phyloP scores from a whole-genome alignment of 257 asterid species.

The Orobanche coerulescens region DNA sequence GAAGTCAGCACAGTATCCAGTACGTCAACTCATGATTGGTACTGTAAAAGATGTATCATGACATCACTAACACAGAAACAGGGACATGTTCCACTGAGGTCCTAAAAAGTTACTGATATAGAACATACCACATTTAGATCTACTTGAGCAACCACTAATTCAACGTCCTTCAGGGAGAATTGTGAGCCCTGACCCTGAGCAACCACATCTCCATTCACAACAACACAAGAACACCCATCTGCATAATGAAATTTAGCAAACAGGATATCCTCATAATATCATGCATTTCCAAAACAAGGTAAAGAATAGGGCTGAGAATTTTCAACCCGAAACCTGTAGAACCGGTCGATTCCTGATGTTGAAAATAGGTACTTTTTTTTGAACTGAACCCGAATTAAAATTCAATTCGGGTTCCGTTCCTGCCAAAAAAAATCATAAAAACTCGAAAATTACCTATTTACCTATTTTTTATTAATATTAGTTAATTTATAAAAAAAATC shows the following conservation, averaged over 20 bases:
- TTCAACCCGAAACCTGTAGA: too few relatives aligned
- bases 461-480: too few relatives aligned
- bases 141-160: slow-evolving; percentile 83
- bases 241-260: slow-evolving; percentile 23
- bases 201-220: slow-evolving; percentile 88
- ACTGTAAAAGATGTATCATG: not conserved
- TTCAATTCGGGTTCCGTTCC: too few relatives aligned
- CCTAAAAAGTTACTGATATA: slow-evolving; percentile 15
- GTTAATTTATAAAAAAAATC: too few relatives aligned
- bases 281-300: not conserved
- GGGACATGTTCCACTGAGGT: too few relatives aligned
- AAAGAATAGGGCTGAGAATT: not conserved
- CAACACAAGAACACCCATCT: slow-evolving; percentile 96
- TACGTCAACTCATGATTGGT: not conserved
- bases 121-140: slow-evolving; percentile 90
- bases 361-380: too few relatives aligned
- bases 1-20: slow-evolving; percentile 9
- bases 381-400: too few relatives aligned
- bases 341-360: too few relatives aligned
- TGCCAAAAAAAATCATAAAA: too few relatives aligned
- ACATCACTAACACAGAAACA: too few relatives aligned
- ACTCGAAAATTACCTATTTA: too few relatives aligned
- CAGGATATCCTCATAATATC: slow-evolving; percentile 17
- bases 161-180: slow-evolving; percentile 89
- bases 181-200: slow-evolving; percentile 96